Conservation (phyloP, 371 early-diverging fungal genomes). For the Apophysomyces elegans region DNA sequence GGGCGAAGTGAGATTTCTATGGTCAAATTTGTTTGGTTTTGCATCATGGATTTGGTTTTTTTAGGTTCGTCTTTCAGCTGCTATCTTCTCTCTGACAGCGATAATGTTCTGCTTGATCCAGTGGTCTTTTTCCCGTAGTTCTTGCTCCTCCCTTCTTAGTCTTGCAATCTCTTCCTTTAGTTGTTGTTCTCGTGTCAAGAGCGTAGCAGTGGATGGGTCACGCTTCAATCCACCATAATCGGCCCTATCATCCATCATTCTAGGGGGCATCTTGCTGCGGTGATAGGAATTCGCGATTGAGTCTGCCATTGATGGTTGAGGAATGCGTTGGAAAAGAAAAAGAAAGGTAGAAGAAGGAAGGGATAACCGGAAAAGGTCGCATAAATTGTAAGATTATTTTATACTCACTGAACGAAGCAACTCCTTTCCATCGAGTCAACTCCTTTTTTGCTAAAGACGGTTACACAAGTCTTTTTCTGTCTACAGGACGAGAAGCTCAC, state of each 20-base stretch:
- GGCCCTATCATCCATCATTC: constrained; percentile 27
- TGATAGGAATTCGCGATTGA: constrained; percentile 42
- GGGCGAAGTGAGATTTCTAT: background rate
- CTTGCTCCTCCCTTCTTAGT: constrained; percentile 48
- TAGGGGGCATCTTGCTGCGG: constrained; percentile 59
- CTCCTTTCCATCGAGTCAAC: constrained; percentile 4
- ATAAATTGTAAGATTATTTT: background rate
- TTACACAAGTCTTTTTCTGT: constrained; percentile 1
- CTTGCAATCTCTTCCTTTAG: constrained; percentile 51
- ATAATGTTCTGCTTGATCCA: constrained; percentile 49
- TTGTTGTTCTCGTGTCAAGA: constrained; percentile 44
- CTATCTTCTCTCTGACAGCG: constrained; percentile 47
- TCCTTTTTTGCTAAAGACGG: constrained; percentile 2
- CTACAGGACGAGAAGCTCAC: background rate
- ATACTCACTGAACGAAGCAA: constrained; percentile 1
- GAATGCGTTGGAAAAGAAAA: background rate
- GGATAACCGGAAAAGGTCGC: background rate
- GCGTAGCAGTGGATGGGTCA: constrained; percentile 28
- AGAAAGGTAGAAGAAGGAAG: background rate
- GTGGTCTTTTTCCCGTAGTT: constrained; percentile 45
- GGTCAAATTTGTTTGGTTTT: background rate
- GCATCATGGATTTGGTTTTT: background rate
- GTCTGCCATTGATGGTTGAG: constrained; percentile 35
- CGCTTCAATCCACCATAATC: constrained; percentile 18
- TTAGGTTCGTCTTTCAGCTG: constrained; percentile 7